Percentiles rank a stretch among this genome's conserved stretches.
phyloP scores from a whole-genome alignment of 768 basidiomycete genomes.

The Fibroporia radiculosa region DNA sequence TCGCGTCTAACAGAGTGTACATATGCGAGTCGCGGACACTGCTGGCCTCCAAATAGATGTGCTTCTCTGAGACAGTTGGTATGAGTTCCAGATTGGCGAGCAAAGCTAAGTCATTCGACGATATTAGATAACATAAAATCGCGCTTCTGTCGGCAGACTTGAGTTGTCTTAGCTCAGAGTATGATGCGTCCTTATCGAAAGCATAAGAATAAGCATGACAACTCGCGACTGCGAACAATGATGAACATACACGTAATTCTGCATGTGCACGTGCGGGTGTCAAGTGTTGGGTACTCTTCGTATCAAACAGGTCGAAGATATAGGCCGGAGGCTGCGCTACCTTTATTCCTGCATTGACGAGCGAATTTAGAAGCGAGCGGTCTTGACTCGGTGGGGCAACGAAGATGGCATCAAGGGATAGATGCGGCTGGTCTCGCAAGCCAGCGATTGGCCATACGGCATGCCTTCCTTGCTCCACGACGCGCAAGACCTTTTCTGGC shows the following conservation, averaged over 20 bases:
- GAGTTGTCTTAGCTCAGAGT: too few species aligned
- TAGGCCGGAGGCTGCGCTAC: conserved; percentile 30
- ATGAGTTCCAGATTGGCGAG: conserved; percentile 32
- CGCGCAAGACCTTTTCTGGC: conserved; percentile 20
- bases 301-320: conserved; percentile 17
- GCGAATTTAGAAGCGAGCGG: background rate
- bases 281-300: background rate
- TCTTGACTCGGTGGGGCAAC: background rate
- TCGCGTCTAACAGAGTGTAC: conserved; percentile 20
- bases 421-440: background rate
- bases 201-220: too few species aligned
- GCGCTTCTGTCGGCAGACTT: background rate
- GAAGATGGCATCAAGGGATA: background rate
- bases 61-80: conserved; percentile 17
- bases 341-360: conserved; percentile 22
- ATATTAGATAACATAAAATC: conserved; percentile 29
- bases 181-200: too few species aligned
- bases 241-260: too few species aligned
- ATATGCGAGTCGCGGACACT: conserved; percentile 14
- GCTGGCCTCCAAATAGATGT: background rate
- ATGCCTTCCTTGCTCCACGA: conserved; percentile 6
- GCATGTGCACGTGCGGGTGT: conserved; percentile 26
- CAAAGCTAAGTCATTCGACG: conserved; percentile 23
- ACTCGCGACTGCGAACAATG: too few species aligned
- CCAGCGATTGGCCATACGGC: conserved; percentile 30